Evolutionary conservation across 257 asterid genomes (phyloP).

Genomic region (Leonotis leonurus): DNA sequence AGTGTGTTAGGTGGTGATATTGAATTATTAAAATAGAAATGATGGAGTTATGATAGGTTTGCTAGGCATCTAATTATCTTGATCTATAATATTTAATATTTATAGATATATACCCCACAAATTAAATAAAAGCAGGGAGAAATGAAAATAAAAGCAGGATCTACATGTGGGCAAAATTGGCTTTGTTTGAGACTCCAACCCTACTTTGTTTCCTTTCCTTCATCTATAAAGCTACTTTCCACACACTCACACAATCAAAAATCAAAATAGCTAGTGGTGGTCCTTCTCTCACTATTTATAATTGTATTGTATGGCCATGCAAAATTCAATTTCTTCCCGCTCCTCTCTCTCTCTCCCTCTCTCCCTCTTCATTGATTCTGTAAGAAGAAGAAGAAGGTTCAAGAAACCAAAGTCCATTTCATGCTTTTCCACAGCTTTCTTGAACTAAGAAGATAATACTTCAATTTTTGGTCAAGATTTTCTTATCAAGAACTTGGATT

Average conservation of each 20-base stretch:
- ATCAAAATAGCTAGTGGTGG: no score
- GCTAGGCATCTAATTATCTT: no score
- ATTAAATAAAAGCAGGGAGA: slow-evolving; percentile 35
- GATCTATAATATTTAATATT: no score
- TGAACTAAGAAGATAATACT: slow-evolving; percentile 57
- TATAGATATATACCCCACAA: slow-evolving; percentile 30
- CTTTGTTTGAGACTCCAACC: slow-evolving; percentile 35
- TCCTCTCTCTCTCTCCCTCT: background rate
- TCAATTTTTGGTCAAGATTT: background rate
- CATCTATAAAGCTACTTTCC: slow-evolving; percentile 25
- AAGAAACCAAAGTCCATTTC: slow-evolving; percentile 38
- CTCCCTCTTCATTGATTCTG: background rate
- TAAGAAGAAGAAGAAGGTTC: no score
- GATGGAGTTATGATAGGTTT: no score
- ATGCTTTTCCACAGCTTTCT: slow-evolving; percentile 97
- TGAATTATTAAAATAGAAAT: no score
- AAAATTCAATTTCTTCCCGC: slow-evolving; percentile 11
- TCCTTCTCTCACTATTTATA: slow-evolving; percentile 18
- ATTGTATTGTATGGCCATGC: slow-evolving; percentile 23
- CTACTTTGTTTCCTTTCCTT: slow-evolving; percentile 26
- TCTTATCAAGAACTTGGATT: background rate
- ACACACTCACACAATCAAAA: slow-evolving; percentile 10
- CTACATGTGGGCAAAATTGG: slow-evolving; percentile 36
- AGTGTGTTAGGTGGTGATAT: no score
- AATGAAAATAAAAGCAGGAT: slow-evolving; percentile 37